phyloP scores from a whole-genome alignment of 305 asterid species.

The Fraxinus dipetala region DNA sequence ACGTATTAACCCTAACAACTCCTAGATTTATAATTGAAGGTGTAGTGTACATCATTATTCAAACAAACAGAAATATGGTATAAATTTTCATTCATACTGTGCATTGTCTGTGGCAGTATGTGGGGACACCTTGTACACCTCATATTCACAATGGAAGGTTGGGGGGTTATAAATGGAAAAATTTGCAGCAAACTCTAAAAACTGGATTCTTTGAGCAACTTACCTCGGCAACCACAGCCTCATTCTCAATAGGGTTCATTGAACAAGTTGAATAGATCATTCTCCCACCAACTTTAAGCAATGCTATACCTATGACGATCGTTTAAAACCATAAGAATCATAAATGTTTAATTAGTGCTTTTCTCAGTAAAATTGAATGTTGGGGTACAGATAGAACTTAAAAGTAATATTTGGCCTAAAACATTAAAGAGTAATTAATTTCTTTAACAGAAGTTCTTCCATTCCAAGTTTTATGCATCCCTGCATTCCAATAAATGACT shows the following conservation, averaged over 20 bases:
- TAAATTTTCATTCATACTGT: not conserved
- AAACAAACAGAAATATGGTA: not conserved
- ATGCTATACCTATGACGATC: slow-evolving; percentile 63
- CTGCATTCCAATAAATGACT: not conserved
- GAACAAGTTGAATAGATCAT: slow-evolving; percentile 96
- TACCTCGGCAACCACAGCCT: slow-evolving; percentile 97
- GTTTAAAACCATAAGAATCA: not conserved
- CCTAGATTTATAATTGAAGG: not conserved
- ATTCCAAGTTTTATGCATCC: not conserved
- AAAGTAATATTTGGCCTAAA: not conserved
- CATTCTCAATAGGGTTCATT: slow-evolving; percentile 93
- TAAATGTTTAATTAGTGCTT: slow-evolving; percentile 1
- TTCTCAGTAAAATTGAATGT: slow-evolving; percentile 1
- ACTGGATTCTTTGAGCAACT: slow-evolving; percentile 13
- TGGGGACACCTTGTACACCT: not conserved
- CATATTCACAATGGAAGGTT: not conserved
- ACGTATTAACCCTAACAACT: not conserved
- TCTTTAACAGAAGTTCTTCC: not conserved
- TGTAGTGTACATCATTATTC: not conserved
- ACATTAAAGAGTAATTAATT: not conserved
- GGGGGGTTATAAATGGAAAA: slow-evolving; percentile 1
- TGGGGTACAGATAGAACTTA: not conserved
- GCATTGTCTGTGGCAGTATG: not conserved
- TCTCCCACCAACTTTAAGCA: slow-evolving; percentile 95
- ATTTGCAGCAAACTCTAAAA: not conserved